phyloP scores from a whole-genome alignment of 257 asterid species.

The Datura wrightii region DNA sequence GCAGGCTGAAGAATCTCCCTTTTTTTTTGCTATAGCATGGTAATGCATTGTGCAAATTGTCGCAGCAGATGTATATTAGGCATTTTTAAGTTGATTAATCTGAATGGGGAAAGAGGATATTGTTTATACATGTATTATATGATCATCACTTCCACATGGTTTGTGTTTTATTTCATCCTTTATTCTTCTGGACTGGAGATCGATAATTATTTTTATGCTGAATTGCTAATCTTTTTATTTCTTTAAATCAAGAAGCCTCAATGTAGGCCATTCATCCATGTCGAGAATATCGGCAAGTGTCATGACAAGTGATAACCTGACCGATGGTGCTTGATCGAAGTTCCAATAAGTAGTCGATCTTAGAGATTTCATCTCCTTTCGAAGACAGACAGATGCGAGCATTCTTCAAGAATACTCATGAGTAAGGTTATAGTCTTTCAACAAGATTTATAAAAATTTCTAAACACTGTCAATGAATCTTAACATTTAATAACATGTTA shows the following conservation, averaged over 20 bases:
- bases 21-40: constrained; percentile 40
- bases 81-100: constrained; percentile 44
- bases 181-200: not conserved
- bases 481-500: too few species aligned
- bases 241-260: not conserved
- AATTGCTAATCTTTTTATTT: not conserved
- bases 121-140: constrained; percentile 30
- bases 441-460: too few species aligned
- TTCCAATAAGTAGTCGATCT: too few species aligned
- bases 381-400: too few species aligned
- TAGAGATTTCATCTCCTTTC: too few species aligned
- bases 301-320: too few species aligned
- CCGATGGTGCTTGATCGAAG: too few species aligned
- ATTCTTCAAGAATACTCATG: too few species aligned
- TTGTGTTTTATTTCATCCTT: not conserved
- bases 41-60: constrained; percentile 34
- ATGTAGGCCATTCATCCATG: not conserved
- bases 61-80: constrained; percentile 55
- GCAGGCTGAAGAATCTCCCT: constrained; percentile 23
- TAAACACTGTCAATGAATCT: too few species aligned
- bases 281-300: too few species aligned
- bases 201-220: not conserved
- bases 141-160: constrained; percentile 6
- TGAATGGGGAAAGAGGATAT: constrained; percentile 21
- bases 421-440: too few species aligned